Percentiles rank a stretch among this genome's conserved stretches.
Conservation (phyloP, 2,329 filamentous ascomycete genomes). For the Verticillium klebahnii region DNA sequence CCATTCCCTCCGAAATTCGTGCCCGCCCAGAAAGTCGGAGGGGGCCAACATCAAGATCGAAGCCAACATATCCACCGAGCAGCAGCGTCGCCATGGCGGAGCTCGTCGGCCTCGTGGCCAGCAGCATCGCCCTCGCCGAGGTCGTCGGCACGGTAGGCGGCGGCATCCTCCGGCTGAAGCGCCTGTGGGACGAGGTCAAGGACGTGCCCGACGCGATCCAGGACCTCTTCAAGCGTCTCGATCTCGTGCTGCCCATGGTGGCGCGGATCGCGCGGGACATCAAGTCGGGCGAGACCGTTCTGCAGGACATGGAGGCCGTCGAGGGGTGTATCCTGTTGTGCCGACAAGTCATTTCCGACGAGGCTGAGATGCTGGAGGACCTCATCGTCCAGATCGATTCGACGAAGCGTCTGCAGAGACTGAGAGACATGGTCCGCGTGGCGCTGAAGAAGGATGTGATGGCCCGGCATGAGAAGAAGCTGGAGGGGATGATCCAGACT, state of each 20-base stretch:
- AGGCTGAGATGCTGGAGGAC: not conserved
- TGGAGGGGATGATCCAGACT: not conserved
- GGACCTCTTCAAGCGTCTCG: conserved; percentile 1
- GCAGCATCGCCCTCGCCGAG: conserved; percentile 7
- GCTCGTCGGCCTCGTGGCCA: conserved; percentile 4
- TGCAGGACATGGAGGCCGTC: not conserved
- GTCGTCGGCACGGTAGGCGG: conserved; percentile 3
- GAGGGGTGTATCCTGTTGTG: not conserved
- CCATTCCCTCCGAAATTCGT: too few species aligned
- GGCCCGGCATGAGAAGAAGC: not conserved
- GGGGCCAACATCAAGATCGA: too few species aligned
- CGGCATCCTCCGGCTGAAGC: conserved; percentile 4
- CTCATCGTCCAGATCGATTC: not conserved
- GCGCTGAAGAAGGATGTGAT: conserved; percentile 5
- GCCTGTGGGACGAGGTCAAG: conserved; percentile 8
- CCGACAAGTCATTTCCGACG: not conserved
- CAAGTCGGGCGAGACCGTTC: not conserved
- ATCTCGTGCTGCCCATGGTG: not conserved
- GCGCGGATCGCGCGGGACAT: not conserved
- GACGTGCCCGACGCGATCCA: conserved; percentile 4
- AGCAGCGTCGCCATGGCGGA: conserved; percentile 5
- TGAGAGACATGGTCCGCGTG: conserved; percentile 2
- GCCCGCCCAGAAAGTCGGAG: too few species aligned
- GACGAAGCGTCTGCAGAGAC: conserved; percentile 1
- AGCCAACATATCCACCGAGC: too few species aligned